Evolutionary conservation across 495 filamentous ascomycete species (phyloP).

Genomic region (Annulohypoxylon nitens): DNA sequence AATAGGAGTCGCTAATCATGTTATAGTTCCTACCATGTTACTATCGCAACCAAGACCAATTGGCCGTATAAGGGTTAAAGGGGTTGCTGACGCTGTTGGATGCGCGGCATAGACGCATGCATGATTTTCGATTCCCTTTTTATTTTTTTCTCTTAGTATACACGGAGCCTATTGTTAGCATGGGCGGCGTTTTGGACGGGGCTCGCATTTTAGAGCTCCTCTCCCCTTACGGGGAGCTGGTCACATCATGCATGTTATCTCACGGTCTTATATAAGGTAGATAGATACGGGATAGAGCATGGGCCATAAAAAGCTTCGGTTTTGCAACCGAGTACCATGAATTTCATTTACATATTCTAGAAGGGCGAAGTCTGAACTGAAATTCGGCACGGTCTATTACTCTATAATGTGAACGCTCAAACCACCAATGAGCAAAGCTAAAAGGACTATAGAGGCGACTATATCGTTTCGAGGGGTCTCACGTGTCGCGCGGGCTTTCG

Average conservation of each 20-base stretch:
- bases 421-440: not conserved
- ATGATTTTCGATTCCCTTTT: conserved; percentile 27
- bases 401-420: conserved; percentile 16
- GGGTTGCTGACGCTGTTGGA: conserved; percentile 21
- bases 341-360: conserved; percentile 36
- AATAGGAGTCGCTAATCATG: not conserved
- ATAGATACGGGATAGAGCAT: conserved; percentile 50
- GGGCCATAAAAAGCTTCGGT: conserved; percentile 23
- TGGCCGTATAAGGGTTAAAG: conserved; percentile 57
- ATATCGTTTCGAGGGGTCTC: conserved; percentile 14
- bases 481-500: conserved; percentile 25
- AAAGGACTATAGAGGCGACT: not conserved
- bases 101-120: conserved; percentile 28
- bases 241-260: conserved; percentile 46
- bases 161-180: conserved; percentile 42
- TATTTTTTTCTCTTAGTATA: conserved; percentile 18
- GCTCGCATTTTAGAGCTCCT: conserved; percentile 46
- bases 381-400: not conserved
- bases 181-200: conserved; percentile 54
- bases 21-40: conserved; percentile 66
- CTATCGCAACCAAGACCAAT: conserved; percentile 62
- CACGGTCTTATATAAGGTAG: conserved; percentile 30
- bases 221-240: conserved; percentile 47
- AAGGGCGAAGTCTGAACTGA: conserved; percentile 20
- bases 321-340: conserved; percentile 38